phyloP scores from a whole-genome alignment of 208 protist genomes.

The Crithidia thermophila region DNA sequence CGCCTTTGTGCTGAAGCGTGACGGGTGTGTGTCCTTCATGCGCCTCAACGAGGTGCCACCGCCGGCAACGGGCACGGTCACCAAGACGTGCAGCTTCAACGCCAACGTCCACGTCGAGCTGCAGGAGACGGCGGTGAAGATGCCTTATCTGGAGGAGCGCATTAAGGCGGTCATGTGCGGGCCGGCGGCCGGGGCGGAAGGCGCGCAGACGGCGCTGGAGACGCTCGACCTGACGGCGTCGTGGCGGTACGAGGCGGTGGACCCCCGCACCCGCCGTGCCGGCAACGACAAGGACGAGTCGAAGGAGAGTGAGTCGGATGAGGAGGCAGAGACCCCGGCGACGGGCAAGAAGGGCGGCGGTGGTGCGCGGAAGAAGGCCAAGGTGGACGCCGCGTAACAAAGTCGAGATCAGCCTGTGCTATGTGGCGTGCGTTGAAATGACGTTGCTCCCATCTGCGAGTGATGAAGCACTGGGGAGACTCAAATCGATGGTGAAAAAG shows the following conservation, averaged over 20 bases:
- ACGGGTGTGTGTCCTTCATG: conserved; percentile 52
- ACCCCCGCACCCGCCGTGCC: conserved; percentile 59
- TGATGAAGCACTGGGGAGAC: too few relatives aligned
- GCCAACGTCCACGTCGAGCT: conserved; percentile 36
- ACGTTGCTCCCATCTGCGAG: too few relatives aligned
- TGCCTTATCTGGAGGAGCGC: conserved; percentile 47
- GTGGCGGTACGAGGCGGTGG: conserved; percentile 71
- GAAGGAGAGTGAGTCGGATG: conserved; percentile 17
- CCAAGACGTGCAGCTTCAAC: conserved; percentile 41
- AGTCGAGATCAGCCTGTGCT: too few relatives aligned
- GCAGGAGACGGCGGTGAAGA: conserved; percentile 18
- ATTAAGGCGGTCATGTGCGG: conserved; percentile 44
- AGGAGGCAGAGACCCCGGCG: conserved; percentile 2
- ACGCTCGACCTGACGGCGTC: conserved; percentile 70
- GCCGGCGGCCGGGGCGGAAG: neutral
- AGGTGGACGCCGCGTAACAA: conserved; percentile 28
- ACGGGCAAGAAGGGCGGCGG: neutral
- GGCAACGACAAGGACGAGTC: conserved; percentile 21
- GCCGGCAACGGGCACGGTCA: conserved; percentile 9
- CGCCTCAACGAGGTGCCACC: conserved; percentile 27
- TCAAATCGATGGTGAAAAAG: too few relatives aligned
- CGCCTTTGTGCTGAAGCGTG: conserved; percentile 56
- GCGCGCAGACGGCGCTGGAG: conserved; percentile 28
- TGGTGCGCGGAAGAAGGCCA: conserved; percentile 25
- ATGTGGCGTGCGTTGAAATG: too few relatives aligned